These are phyloP conservation scores for Exserohilum turcica DNA, from an alignment of 2,329 filamentous ascomycete species.

Conservation along the genomic window DNA sequence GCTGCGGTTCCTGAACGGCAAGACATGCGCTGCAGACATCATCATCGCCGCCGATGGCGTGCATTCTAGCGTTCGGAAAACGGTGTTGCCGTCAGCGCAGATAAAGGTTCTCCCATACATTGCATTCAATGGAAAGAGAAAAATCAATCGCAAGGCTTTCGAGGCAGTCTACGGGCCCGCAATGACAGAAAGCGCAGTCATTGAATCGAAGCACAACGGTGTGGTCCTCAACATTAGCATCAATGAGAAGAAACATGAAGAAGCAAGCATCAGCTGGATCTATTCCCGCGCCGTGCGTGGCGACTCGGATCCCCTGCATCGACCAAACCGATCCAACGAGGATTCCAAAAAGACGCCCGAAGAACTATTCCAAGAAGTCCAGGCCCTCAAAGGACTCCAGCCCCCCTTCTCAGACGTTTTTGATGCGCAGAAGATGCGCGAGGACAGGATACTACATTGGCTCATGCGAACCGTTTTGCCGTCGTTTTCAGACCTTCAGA, in stretches of 20 bases:
- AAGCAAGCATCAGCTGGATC: slow-evolving; percentile 47
- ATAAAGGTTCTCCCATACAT: slow-evolving; percentile 46
- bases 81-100: slow-evolving; percentile 27
- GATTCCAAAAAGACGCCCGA: slow-evolving; percentile 44
- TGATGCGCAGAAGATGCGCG: slow-evolving; percentile 32
- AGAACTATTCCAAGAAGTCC: slow-evolving; percentile 45
- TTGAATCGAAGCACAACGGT: slow-evolving; percentile 29
- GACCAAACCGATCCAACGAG: slow-evolving; percentile 37
- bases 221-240: slow-evolving; percentile 42
- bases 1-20: slow-evolving; percentile 20
- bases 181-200: slow-evolving; percentile 16
- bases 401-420: slow-evolving; percentile 44
- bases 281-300: slow-evolving; percentile 45
- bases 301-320: slow-evolving; percentile 40
- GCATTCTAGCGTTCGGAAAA: slow-evolving; percentile 43
- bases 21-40: slow-evolving; percentile 12
- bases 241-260: slow-evolving; percentile 26
- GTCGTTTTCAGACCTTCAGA: slow-evolving; percentile 23
- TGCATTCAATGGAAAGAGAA: slow-evolving; percentile 40
- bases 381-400: slow-evolving; percentile 26
- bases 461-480: slow-evolving; percentile 47
- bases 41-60: slow-evolving; percentile 48
- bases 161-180: slow-evolving; percentile 16
- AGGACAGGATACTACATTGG: slow-evolving; percentile 49
- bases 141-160: slow-evolving; percentile 29